Conservation (phyloP, 2,329 filamentous ascomycete species). For the Zymoseptoria pseudotritici region DNA sequence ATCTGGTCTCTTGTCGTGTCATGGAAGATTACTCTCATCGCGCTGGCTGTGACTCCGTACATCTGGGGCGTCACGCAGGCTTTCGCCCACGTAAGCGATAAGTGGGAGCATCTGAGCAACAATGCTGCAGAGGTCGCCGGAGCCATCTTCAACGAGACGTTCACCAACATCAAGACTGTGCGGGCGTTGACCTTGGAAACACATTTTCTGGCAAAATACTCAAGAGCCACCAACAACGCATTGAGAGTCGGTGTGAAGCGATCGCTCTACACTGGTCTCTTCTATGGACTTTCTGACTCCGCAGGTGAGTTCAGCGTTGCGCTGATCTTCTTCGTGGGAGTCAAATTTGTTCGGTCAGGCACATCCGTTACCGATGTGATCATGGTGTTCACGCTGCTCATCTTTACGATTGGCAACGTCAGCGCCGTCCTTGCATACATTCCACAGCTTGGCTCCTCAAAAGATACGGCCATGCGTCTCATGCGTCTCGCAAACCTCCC, state of each 20-base stretch:
- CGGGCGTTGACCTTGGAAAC: conserved; percentile 65
- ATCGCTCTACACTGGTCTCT: conserved; percentile 58
- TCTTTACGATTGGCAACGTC: conserved; percentile 74
- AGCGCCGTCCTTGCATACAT: conserved; percentile 64
- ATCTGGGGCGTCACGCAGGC: conserved; percentile 58
- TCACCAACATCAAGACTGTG: conserved; percentile 72
- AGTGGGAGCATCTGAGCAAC: conserved; percentile 66
- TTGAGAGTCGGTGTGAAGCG: conserved; percentile 58
- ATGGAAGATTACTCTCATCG: conserved; percentile 76
- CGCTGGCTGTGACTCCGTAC: conserved; percentile 60
- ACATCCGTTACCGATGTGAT: conserved; percentile 54
- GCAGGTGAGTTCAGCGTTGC: conserved; percentile 66
- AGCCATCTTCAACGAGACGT: conserved; percentile 63
- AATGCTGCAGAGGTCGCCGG: conserved; percentile 53
- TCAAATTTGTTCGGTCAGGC: conserved; percentile 50
- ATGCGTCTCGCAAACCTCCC: conserved; percentile 62
- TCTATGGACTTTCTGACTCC: conserved; percentile 73
- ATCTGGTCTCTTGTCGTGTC: conserved; percentile 66
- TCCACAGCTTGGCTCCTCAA: conserved; percentile 70
- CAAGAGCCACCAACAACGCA: conserved; percentile 43
- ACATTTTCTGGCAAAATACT: conserved; percentile 62
- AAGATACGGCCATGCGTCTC: conserved; percentile 64
- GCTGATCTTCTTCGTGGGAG: conserved; percentile 77
- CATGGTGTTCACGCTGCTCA: conserved; percentile 69
- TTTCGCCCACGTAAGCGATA: conserved; percentile 58